Evolutionary conservation across 305 asterid species (phyloP), one percentile per base, ranked within the genome.

Genomic region (Fraxinus ornus): DNA sequence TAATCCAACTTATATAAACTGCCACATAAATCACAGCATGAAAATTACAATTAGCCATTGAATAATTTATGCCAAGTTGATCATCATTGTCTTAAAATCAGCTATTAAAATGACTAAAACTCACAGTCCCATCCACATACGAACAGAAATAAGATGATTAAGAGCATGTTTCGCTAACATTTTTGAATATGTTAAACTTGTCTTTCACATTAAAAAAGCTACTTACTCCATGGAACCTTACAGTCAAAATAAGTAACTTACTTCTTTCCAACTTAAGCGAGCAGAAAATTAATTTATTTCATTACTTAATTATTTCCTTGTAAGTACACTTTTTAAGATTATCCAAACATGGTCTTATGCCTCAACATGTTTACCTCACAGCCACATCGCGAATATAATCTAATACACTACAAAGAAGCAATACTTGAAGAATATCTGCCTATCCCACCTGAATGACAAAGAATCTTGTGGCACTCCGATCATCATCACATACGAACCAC

Each of bases 401-500:
- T 19, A 57, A 64, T 24, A 22, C 33, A 22, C 28, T 24, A 9
- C 32, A 24, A 22, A 21, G 15, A 62, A 24, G 32, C 32, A 55
- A 55, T 55, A 55, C 17, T 62, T 2, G 26, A 21, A 62, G 6
- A 22, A 64, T 8, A 10, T 28, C n/a, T 68, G 10, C 15, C 19
- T 28, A 13, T 28, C 79, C 17, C 80, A 94, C 99, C 97, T 96
- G 99, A 78, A 94, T 92, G 83, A 94, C 93, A 47, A 94, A 93
- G 88, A 89, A 91, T 90, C 99, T 88, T 0, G 97, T 94, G 78
- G 93, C 93, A 80, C 82, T 91, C 84, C 85, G 90, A 87, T 96
- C 95, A 83, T 93, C 98, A 80, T 96, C 98, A 77, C 98, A 96
- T 28, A 88, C 89, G 22, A 93, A 96, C 99, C 99, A 96, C 80